These are phyloP conservation scores for Crithidia mellificae DNA, from an alignment of 208 protist genomes.

Conservation along the genomic window DNA sequence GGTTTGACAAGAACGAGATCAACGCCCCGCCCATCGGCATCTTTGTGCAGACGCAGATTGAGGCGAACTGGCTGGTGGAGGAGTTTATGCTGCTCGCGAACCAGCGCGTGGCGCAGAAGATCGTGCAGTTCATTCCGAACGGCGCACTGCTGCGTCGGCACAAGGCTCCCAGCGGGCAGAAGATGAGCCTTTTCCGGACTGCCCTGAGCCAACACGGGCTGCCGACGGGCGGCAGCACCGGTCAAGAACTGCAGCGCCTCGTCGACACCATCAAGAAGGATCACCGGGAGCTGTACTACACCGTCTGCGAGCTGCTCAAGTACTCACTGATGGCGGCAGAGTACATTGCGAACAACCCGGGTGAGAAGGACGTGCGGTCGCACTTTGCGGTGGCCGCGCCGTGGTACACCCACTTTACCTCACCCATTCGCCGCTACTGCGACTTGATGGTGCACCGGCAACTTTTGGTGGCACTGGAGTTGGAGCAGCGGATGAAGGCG, in stretches of 20 bases:
- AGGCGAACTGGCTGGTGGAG: constrained; percentile 91
- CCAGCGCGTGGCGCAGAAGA: constrained; percentile 80
- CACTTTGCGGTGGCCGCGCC: constrained; percentile 89
- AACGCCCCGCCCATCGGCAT: constrained; percentile 54
- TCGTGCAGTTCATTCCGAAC: constrained; percentile 82
- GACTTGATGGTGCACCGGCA: constrained; percentile 93
- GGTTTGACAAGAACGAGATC: constrained; percentile 51
- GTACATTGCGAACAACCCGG: constrained; percentile 78
- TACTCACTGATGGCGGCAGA: constrained; percentile 70
- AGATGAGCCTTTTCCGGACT: constrained; percentile 38
- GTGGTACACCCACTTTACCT: constrained; percentile 96
- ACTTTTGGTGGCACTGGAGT: constrained; percentile 75
- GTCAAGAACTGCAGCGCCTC: constrained; percentile 53
- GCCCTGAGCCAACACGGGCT: constrained; percentile 33
- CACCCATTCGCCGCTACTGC: constrained; percentile 93
- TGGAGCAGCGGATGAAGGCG: constrained; percentile 64
- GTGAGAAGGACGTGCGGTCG: constrained; percentile 31
- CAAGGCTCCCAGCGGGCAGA: constrained; percentile 47
- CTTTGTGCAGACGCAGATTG: constrained; percentile 48
- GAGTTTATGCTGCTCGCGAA: constrained; percentile 95
- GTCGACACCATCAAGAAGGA: constrained; percentile 37
- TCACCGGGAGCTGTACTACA: constrained; percentile 34
- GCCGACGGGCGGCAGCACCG: constrained; percentile 40
- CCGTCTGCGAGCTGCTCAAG: constrained; percentile 71
- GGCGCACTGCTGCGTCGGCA: constrained; percentile 85